A percentile compares a stretch with the other conserved stretches of the same genome.
These are phyloP conservation scores for Calonectria henricotiae DNA, from an alignment of 2,329 filamentous ascomycete species.

Conservation along the genomic window DNA sequence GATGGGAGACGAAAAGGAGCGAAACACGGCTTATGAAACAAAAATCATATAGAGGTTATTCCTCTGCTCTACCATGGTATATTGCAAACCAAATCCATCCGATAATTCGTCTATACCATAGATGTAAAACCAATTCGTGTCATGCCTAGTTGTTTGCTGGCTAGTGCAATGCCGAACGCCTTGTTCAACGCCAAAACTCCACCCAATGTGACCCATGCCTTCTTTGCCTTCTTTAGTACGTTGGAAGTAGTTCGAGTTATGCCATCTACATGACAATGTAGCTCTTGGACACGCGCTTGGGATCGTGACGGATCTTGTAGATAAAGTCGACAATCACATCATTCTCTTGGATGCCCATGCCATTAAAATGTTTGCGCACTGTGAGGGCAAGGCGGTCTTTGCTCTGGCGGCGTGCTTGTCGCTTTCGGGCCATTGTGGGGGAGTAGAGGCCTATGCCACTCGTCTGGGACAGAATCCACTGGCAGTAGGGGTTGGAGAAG, in stretches of 20 bases:
- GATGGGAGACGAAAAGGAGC: neutral
- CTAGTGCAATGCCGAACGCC: conserved; percentile 27
- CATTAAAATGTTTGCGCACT: conserved; percentile 89
- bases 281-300: conserved; percentile 52
- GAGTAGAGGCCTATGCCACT: conserved; percentile 80
- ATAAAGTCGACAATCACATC: conserved; percentile 87
- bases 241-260: neutral
- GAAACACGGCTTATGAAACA: neutral
- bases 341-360: conserved; percentile 83
- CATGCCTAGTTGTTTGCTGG: conserved; percentile 39
- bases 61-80: conserved; percentile 47
- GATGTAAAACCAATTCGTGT: conserved; percentile 40
- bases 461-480: conserved; percentile 74
- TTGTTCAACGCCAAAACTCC: conserved; percentile 39
- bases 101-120: conserved; percentile 41
- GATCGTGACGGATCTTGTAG: conserved; percentile 73
- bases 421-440: conserved; percentile 81
- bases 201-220: conserved; percentile 29
- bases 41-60: conserved; percentile 28
- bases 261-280: conserved; percentile 35
- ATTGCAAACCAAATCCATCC: conserved; percentile 46
- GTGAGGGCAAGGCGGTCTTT: conserved; percentile 81
- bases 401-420: conserved; percentile 76
- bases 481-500: conserved; percentile 77
- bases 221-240: neutral